Percentiles rank a stretch among this genome's conserved stretches.
Evolutionary conservation across 345 rosid species (phyloP).

Genomic region (Bretschneidera sinensis): DNA sequence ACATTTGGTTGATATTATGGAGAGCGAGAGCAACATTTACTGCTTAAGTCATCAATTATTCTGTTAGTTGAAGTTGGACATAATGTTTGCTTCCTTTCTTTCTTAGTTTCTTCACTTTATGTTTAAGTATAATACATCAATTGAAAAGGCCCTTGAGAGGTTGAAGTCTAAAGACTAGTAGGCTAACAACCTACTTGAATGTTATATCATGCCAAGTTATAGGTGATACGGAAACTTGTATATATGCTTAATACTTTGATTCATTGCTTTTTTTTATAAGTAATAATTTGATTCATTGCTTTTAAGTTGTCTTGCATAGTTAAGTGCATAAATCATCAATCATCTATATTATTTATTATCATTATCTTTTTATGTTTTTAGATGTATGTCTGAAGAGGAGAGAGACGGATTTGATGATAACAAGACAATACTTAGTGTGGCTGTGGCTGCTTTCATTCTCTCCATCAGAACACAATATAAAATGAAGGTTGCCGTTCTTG

Average conservation of each 20-base stretch:
- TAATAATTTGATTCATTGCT: too few species aligned
- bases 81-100: too few species aligned
- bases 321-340: too few species aligned
- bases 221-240: slow-evolving; percentile 6
- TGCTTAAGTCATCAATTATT: too few species aligned
- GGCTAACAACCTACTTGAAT: slow-evolving; percentile 7
- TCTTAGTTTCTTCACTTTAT: too few species aligned
- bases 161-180: too few species aligned
- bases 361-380: slow-evolving; percentile 20
- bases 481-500: slow-evolving; percentile 43
- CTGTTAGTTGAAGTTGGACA: background rate
- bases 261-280: too few species aligned
- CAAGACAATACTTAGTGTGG: slow-evolving; percentile 41
- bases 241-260: too few species aligned
- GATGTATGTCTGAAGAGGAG: slow-evolving; percentile 41
- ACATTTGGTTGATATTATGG: too few species aligned
- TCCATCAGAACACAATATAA: slow-evolving; percentile 48
- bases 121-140: too few species aligned
- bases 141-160: too few species aligned
- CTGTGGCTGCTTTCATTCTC: slow-evolving; percentile 72
- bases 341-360: background rate
- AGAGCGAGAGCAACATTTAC: too few species aligned
- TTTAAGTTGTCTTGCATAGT: background rate
- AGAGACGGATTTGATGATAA: slow-evolving; percentile 39
- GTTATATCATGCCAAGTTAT: slow-evolving; percentile 4